Evolutionary conservation across 805 yeast species (phyloP), one percentile per base, ranked within the genome.

Genomic region (Saturnispora kantuleensis): DNA sequence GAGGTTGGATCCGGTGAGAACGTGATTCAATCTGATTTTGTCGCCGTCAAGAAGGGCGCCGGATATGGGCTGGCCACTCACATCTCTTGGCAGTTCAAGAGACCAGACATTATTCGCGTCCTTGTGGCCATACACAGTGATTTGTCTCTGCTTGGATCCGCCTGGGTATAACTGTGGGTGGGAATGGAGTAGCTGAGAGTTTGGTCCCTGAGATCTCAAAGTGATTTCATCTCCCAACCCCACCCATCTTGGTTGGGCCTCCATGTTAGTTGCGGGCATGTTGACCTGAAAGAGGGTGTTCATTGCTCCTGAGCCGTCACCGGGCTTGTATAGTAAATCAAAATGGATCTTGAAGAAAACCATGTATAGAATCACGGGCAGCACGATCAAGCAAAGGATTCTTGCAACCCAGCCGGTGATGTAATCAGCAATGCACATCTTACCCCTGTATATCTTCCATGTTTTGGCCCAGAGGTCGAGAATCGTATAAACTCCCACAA

Each of bases 41-140:
- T 77, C 76, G 31, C 87, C 84, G 56, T 82, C 78, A 42, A 64
- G 56, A 31, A 84, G 70, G 58, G 58, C 48, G 4, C 47, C 47
- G 7, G 45, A 45, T 35, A 53, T 50, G 1, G 36, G 15, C 11
- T 30, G 38, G 12, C 39, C 51, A 3, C 31, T 21, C 15, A 8
- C 5, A 13, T 47, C 63, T 65, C 59, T 68, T 42, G 56, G 77
- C 60, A 42, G 64, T 59, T 49, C 61, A 46, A 47, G 71, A 60
- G 56, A 57, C 81, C 95, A 89, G 44, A 81, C 71, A 60, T 90
- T 93, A 63, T 93, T 90, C 40, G 70, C 65, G 62, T 93, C 97
- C 59, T 86, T 86, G 63, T 79, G 87, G n/a, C 90, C 88, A 62
- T 93, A 93, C 12, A 90, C 84, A n/a, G 98, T 93, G 42, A 93